phyloP scores from a whole-genome alignment of 768 basidiomycete genomes.

The Kwoniella pini region DNA sequence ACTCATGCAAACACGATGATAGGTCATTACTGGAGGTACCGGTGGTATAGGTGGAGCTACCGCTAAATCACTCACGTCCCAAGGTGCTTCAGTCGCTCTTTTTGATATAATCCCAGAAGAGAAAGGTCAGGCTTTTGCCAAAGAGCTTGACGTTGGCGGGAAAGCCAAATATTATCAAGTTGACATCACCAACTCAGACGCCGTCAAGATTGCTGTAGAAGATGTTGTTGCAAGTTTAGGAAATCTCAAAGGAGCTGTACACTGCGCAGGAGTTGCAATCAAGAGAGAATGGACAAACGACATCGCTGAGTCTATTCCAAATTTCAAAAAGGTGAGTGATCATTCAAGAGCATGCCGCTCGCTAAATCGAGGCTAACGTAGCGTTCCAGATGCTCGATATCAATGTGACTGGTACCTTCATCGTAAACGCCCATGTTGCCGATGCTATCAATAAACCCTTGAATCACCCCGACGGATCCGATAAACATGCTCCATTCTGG shows the following conservation, averaged over 20 bases:
- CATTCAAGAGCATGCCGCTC: too few species aligned
- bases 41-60: conserved; percentile 46
- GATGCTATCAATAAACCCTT: conserved; percentile 48
- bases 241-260: conserved; percentile 32
- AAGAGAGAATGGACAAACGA: conserved; percentile 35
- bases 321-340: conserved; percentile 43
- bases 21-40: conserved; percentile 47
- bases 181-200: conserved; percentile 41
- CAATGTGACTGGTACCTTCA: conserved; percentile 48
- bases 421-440: conserved; percentile 47
- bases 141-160: conserved; percentile 13
- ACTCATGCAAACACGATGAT: neutral
- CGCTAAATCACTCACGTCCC: conserved; percentile 19
- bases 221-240: conserved; percentile 25
- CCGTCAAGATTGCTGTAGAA: conserved; percentile 36
- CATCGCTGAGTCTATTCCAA: conserved; percentile 33
- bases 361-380: too few species aligned
- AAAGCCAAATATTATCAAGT: conserved; percentile 38
- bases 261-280: conserved; percentile 36
- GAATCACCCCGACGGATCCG: conserved; percentile 36
- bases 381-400: conserved; percentile 48
- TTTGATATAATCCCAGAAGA: conserved; percentile 46
- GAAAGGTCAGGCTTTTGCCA: conserved; percentile 32
- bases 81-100: conserved; percentile 40
- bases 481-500: conserved; percentile 35